phyloP scores from a whole-genome alignment of 78 protist species.

The Dictyostelium citrinum region DNA sequence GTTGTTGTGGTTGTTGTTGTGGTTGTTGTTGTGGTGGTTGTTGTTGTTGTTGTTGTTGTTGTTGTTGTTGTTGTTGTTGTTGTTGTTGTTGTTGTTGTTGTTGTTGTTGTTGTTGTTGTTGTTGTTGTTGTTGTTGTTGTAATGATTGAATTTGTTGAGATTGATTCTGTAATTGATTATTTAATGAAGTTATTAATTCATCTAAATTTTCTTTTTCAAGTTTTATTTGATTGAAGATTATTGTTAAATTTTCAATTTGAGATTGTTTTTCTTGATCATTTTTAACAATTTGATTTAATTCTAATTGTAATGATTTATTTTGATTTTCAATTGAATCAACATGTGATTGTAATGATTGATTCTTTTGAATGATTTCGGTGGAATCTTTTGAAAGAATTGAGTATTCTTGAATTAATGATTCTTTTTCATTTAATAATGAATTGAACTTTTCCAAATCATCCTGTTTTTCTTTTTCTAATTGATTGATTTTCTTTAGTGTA shows the following conservation, averaged over 20 bases:
- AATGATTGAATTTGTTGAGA: background rate
- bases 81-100: constrained; percentile 2
- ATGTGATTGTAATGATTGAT: background rate
- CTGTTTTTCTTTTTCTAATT: background rate
- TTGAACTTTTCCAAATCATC: background rate
- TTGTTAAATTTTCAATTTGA: background rate
- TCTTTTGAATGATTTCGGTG: background rate
- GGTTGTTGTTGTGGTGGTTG: background rate
- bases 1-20: too few species aligned
- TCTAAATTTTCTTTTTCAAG: background rate
- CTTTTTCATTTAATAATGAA: background rate
- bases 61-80: constrained; percentile 1
- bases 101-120: background rate
- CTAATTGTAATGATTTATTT: background rate
- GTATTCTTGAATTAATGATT: background rate
- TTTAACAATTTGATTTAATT: background rate
- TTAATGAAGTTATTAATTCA: background rate
- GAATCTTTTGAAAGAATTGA: background rate
- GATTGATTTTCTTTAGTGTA: background rate
- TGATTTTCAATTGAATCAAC: background rate
- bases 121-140: background rate
- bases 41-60: background rate
- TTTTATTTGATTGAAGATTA: background rate
- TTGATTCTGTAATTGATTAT: background rate
- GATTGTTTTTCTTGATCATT: background rate